Conservation (phyloP, 2,329 filamentous ascomycete genomes). For the Xylariaceae sp. region DNA sequence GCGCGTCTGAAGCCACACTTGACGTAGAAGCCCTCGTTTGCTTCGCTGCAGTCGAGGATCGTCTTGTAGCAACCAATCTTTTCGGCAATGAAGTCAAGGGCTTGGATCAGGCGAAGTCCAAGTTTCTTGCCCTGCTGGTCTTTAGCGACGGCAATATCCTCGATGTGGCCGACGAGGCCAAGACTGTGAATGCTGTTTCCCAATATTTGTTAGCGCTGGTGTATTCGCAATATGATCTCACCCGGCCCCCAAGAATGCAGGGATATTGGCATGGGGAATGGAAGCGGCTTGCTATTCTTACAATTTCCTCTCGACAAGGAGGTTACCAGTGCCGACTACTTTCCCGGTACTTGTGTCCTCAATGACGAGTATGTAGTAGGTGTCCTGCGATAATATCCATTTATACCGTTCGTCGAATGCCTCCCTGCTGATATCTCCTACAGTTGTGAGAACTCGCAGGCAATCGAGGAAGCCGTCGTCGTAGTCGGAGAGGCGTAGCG, state of each 20-base stretch:
- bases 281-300: constrained; percentile 41
- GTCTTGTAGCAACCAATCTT: constrained; percentile 94
- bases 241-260: neutral
- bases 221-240: neutral
- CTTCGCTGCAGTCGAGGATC: constrained; percentile 93
- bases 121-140: constrained; percentile 98
- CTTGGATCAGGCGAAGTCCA: constrained; percentile 87
- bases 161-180: constrained; percentile 87
- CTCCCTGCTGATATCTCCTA: constrained; percentile 76
- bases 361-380: constrained; percentile 84
- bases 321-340: constrained; percentile 84
- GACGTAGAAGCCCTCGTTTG: constrained; percentile 95
- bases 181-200: constrained; percentile 67
- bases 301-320: constrained; percentile 95
- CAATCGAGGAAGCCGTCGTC: constrained; percentile 82
- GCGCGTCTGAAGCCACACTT: constrained; percentile 95
- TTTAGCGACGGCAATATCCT: constrained; percentile 92
- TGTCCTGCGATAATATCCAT: constrained; percentile 69
- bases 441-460: constrained; percentile 83
- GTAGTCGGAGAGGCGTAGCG: constrained; percentile 75
- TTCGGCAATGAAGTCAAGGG: constrained; percentile 81
- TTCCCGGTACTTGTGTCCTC: constrained; percentile 60
- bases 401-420: constrained; percentile 77
- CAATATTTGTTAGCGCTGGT: constrained; percentile 9
- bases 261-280: neutral